A percentile compares a stretch with the other conserved stretches of the same genome.
Evolutionary conservation across 176 grass and related monocot species (phyloP).

Genomic region (Luzula sylvatica): DNA sequence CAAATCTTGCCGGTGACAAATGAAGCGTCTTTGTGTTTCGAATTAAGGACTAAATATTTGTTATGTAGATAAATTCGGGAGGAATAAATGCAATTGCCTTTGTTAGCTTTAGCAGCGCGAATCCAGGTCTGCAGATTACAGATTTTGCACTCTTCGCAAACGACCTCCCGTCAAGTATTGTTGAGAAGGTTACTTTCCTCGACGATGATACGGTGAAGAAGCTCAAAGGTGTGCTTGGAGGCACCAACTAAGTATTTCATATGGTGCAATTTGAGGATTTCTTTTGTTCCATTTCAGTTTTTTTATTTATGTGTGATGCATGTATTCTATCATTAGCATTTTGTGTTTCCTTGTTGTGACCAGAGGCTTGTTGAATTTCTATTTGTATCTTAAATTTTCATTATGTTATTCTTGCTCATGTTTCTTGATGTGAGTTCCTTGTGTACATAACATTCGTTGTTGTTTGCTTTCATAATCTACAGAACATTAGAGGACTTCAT

Average conservation of each 20-base stretch:
- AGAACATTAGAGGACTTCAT: no score
- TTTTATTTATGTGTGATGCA: background rate
- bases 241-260: conserved; percentile 31
- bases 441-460: no score
- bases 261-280: background rate
- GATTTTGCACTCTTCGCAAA: conserved; percentile 65
- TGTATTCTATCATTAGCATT: conserved; percentile 4
- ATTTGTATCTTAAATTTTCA: no score
- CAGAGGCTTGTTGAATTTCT: background rate
- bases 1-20: no score
- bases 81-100: conserved; percentile 21
- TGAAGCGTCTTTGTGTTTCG: no score
- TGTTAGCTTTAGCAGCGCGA: conserved; percentile 50
- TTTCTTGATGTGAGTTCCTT: no score
- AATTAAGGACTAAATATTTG: no score
- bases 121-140: conserved; percentile 77
- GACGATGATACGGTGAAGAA: conserved; percentile 67
- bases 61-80: conserved; percentile 39
- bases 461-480: no score
- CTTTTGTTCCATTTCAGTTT: background rate
- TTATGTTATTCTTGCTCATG: no score
- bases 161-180: conserved; percentile 42
- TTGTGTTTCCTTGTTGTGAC: background rate
- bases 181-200: conserved; percentile 66
- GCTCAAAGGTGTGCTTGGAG: conserved; percentile 65